Evolutionary conservation across 164 flowering plant genomes (phyloP).

Genomic region (Stephania cephalantha): DNA sequence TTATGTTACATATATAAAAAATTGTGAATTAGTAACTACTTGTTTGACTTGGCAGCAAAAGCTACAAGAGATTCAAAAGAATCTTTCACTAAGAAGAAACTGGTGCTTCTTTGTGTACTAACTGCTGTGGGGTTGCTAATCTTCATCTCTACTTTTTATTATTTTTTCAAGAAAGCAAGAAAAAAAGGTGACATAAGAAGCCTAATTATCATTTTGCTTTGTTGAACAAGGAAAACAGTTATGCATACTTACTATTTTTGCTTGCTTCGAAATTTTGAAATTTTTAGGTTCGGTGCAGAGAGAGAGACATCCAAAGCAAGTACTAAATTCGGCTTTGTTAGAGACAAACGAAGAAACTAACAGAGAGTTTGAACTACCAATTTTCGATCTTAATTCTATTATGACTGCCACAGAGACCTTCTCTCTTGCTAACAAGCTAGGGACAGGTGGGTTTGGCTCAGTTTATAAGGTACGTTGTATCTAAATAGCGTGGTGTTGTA

Average conservation of each 20-base stretch:
- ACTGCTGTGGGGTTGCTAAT: neutral
- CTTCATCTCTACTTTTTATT: neutral
- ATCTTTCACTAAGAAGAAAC: neutral
- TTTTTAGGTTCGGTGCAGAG: neutral
- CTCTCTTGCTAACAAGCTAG: slow-evolving; percentile 18
- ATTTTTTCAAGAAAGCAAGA: neutral
- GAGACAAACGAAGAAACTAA: neutral
- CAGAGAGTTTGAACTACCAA: neutral
- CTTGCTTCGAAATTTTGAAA: neutral
- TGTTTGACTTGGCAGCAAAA: neutral
- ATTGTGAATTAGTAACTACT: neutral
- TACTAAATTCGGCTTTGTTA: neutral
- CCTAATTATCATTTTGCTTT: neutral
- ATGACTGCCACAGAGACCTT: slow-evolving; percentile 20
- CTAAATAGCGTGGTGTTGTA: neutral
- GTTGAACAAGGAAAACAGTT: neutral
- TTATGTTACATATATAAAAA: too few relatives aligned
- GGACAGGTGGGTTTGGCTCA: slow-evolving; percentile 32
- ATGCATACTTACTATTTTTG: neutral
- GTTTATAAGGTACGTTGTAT: slow-evolving; percentile 20
- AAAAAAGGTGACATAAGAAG: neutral
- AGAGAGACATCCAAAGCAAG: neutral
- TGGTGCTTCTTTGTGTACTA: neutral
- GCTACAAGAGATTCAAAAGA: neutral
- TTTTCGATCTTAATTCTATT: neutral